phyloP scores from a whole-genome alignment of 805 yeast species.

The Candida orba region DNA sequence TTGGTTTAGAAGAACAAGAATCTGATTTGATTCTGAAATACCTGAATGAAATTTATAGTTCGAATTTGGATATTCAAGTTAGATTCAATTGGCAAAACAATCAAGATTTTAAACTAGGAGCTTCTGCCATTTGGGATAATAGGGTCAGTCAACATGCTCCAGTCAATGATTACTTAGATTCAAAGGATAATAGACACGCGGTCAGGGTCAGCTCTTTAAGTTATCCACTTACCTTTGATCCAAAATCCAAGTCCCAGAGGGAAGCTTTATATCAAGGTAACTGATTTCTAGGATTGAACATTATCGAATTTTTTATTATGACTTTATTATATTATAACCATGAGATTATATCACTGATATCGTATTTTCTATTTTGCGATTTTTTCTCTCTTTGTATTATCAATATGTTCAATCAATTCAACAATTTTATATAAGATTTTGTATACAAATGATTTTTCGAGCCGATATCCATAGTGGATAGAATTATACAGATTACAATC shows the following conservation, averaged over 20 bases:
- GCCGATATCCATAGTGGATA: too few relatives aligned
- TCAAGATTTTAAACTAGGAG: conserved; percentile 31
- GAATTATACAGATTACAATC: too few relatives aligned
- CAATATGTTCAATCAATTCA: too few relatives aligned
- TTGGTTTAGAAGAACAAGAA: conserved; percentile 44
- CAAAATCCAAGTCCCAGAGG: conserved; percentile 40
- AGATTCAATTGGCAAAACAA: conserved; percentile 41
- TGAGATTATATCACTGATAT: too few relatives aligned
- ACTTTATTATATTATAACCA: too few relatives aligned
- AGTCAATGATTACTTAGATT: conserved; percentile 34
- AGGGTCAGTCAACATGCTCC: conserved; percentile 47
- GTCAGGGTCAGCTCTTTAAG: conserved; percentile 40
- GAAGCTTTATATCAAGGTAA: conserved; percentile 28
- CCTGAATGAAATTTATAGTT: conserved; percentile 36
- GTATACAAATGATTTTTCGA: too few relatives aligned
- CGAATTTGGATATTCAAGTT: conserved; percentile 48
- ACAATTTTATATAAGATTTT: too few relatives aligned
- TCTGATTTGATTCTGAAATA: conserved; percentile 37
- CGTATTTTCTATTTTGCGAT: too few relatives aligned
- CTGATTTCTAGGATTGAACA: too few relatives aligned
- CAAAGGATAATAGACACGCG: conserved; percentile 31
- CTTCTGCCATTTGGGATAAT: conserved; percentile 57
- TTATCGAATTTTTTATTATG: too few relatives aligned
- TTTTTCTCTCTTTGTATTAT: too few relatives aligned
- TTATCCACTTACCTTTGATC: conserved; percentile 38